These are phyloP conservation scores for Durio zibethinus DNA, from an alignment of 345 rosid species.

Conservation along the genomic window DNA sequence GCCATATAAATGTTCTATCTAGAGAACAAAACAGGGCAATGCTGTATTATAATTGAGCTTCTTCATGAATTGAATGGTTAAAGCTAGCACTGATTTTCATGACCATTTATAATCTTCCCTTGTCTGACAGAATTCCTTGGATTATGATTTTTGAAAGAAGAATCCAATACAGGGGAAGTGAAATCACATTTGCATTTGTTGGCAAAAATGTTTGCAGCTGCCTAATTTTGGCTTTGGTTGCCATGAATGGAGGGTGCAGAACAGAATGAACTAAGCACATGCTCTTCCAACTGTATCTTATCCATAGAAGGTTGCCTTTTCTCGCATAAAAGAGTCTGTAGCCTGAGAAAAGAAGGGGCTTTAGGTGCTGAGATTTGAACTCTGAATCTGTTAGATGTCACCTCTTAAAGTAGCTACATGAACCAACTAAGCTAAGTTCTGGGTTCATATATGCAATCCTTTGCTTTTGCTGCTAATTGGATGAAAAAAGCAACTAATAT, in stretches of 20 bases:
- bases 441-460: neutral
- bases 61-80: neutral
- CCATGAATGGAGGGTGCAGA: neutral
- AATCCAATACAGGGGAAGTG: neutral
- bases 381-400: too few species aligned
- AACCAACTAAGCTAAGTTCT: too few species aligned
- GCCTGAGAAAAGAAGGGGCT: too few species aligned
- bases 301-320: neutral
- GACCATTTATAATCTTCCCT: neutral
- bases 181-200: neutral
- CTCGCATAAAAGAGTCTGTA: too few species aligned
- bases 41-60: slow-evolving; percentile 14
- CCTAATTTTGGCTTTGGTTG: neutral
- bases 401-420: too few species aligned
- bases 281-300: neutral
- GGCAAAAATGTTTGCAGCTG: neutral
- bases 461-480: neutral
- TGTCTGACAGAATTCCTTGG: neutral
- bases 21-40: neutral
- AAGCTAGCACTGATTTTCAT: neutral
- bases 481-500: neutral
- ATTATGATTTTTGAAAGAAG: neutral
- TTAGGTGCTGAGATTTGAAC: too few species aligned
- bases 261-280: neutral
- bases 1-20: too few species aligned